Conservation (phyloP, 495 filamentous ascomycete genomes). For the Lentithecium fluviatile region DNA sequence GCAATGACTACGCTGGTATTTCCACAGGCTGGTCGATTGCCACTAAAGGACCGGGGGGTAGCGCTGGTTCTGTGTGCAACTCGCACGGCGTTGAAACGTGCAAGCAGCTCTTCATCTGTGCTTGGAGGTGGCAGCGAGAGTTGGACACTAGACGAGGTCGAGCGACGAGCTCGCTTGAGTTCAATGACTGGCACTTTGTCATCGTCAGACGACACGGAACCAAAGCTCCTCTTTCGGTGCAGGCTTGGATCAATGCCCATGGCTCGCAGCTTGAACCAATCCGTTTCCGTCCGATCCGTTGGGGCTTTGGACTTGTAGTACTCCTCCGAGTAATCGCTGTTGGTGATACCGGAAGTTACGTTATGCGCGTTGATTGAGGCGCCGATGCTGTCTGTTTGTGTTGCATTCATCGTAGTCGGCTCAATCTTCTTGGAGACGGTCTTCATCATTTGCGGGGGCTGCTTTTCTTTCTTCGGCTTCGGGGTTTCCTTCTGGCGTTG, state of each 20-base stretch:
- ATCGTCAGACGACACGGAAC: constrained; percentile 1
- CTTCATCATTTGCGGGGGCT: neutral
- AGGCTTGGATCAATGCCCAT: constrained; percentile 40
- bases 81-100: constrained; percentile 24
- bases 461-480: neutral
- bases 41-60: neutral
- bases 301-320: constrained; percentile 26
- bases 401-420: neutral
- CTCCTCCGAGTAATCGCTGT: constrained; percentile 12
- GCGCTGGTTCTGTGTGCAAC: neutral
- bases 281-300: constrained; percentile 42
- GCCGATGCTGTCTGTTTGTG: neutral
- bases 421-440: neutral
- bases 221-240: constrained; percentile 25
- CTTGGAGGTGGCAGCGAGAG: constrained; percentile 17
- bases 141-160: neutral
- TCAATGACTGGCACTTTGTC: neutral
- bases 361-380: neutral
- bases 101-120: constrained; percentile 41
- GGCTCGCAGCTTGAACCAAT: constrained; percentile 51
- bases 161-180: constrained; percentile 8
- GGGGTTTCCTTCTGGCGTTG: neutral
- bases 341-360: neutral
- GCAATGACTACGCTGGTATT: neutral
- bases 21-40: neutral